phyloP scores from a whole-genome alignment of 768 basidiomycete genomes.

The Amyloporia xantha region DNA sequence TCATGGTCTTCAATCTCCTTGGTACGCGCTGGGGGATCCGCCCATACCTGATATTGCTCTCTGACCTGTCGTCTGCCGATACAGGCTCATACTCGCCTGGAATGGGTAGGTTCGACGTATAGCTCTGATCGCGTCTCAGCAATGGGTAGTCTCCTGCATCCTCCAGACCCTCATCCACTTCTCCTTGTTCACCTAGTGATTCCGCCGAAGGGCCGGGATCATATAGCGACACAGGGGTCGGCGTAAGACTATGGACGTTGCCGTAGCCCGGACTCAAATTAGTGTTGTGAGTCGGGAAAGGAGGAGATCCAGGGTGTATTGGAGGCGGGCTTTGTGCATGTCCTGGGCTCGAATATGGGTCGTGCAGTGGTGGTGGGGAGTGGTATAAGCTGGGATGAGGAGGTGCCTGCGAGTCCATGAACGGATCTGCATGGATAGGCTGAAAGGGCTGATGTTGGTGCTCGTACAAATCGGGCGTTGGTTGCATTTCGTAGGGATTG shows the following conservation, averaged over 20 bases:
- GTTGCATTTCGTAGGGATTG: constrained; percentile 23
- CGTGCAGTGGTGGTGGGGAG: constrained; percentile 12
- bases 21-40: constrained; percentile 88
- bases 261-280: constrained; percentile 16
- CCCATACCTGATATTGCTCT: constrained; percentile 76
- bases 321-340: constrained; percentile 7
- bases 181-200: constrained; percentile 25
- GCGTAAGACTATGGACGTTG: constrained; percentile 7
- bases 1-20: constrained; percentile 87
- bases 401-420: constrained; percentile 28
- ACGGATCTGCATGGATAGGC: constrained; percentile 19
- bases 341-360: constrained; percentile 4
- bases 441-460: constrained; percentile 28
- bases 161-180: constrained; percentile 34
- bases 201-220: background rate
- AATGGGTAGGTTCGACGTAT: constrained; percentile 27
- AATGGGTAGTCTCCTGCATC: constrained; percentile 68
- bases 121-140: constrained; percentile 30
- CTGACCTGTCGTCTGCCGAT: constrained; percentile 27
- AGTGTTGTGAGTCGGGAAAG: constrained; percentile 4
- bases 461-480: constrained; percentile 28
- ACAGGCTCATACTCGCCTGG: constrained; percentile 38
- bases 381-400: constrained; percentile 10
- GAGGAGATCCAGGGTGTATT: constrained; percentile 15
- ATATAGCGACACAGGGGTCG: constrained; percentile 6